Percentiles rank a stretch among this genome's conserved stretches.
phyloP scores from a whole-genome alignment of 441 rosid genomes.

The Cnidoscolus chayamansa region DNA sequence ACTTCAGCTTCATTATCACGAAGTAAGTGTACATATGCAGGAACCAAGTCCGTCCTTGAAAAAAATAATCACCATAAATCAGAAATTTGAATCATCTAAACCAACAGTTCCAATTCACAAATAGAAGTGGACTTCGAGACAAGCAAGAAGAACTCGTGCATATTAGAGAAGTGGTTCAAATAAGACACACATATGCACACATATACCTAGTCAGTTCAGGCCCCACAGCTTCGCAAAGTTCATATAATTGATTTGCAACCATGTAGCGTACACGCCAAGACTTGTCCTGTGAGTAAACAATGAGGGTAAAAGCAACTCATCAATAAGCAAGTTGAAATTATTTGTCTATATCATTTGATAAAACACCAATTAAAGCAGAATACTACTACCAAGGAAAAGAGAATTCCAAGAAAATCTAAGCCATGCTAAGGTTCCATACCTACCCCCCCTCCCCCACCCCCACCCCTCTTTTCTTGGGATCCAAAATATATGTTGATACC shows the following conservation, averaged over 20 bases:
- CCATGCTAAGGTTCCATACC: too few relatives aligned
- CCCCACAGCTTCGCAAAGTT: slow-evolving; percentile 92
- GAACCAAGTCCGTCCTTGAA: slow-evolving; percentile 76
- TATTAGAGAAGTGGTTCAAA: slow-evolving; percentile 11
- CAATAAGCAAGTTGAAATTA: neutral
- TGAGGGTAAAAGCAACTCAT: slow-evolving; percentile 4
- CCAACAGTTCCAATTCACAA: slow-evolving; percentile 5
- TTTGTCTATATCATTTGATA: neutral
- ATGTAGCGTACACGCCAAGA: slow-evolving; percentile 99
- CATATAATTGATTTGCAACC: slow-evolving; percentile 97
- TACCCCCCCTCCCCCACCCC: too few relatives aligned
- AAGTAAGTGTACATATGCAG: slow-evolving; percentile 87
- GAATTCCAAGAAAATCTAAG: neutral
- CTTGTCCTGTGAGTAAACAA: slow-evolving; percentile 54
- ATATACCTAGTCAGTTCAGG: slow-evolving; percentile 82
- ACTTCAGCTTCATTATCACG: slow-evolving; percentile 99
- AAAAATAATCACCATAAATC: slow-evolving; percentile 17
- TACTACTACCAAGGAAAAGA: neutral
- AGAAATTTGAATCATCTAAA: neutral
- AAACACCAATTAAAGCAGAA: neutral
- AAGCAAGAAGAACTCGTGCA: neutral
- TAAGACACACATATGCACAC: neutral
- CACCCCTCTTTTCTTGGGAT: neutral
- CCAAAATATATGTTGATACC: slow-evolving; percentile 36
- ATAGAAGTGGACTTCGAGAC: neutral